Base-by-base conservation (phyloP, 2,329 filamentous ascomycete species). In the Pestalotiopsis sp. region DNA sequence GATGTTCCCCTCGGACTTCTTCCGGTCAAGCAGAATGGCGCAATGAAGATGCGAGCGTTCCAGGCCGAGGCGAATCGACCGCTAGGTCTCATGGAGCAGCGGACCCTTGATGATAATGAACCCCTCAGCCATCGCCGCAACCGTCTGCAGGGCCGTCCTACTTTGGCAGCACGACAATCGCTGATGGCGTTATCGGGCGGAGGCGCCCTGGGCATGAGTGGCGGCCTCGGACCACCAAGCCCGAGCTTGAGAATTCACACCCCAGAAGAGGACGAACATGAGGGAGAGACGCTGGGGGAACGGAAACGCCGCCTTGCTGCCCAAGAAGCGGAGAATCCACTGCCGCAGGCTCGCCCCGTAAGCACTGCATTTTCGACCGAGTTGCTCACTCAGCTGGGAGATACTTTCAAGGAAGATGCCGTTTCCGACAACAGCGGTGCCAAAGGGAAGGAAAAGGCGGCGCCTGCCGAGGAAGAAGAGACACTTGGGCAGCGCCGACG, bases 91-190 rank as follows among this genome's bases (percentile, higher is more conserved):
- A 91, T 96, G 84, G 92, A 97, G 77, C 90, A 89, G 74, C 90
- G 93, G 61, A 92, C 97, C 69, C 82, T 96, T 72, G 96, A 99
- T 78, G 96, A 99, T 75, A 96, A 94, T 67, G 96, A 98, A 78
- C 95, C 96, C 0, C 84, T 98, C 23, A 94, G 92, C 74, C 87
- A 87, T 52, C 91, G 95, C 2, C 90, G 93, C 62, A 92, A 91
- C 56, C 87, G 95, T 68, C 85, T 98, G 6, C 87, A 91, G 58
- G 93, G 93, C 49, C 85, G 87, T 17, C 80, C 81, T 0, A 77
- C 82, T 6, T 79, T 77, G 3, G 77, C 79, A 65, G 82, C 82
- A 64, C 83, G 81, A 62, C 80, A 81, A 58, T 87, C 82, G 74
- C 80, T 82, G 71, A 80, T 87, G 71, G 80, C 81, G 2, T 74